Percentiles rank a stretch among this genome's conserved stretches.
Conservation (phyloP, 192 early-diverging fungal genomes). For the Coemansia sp. region DNA sequence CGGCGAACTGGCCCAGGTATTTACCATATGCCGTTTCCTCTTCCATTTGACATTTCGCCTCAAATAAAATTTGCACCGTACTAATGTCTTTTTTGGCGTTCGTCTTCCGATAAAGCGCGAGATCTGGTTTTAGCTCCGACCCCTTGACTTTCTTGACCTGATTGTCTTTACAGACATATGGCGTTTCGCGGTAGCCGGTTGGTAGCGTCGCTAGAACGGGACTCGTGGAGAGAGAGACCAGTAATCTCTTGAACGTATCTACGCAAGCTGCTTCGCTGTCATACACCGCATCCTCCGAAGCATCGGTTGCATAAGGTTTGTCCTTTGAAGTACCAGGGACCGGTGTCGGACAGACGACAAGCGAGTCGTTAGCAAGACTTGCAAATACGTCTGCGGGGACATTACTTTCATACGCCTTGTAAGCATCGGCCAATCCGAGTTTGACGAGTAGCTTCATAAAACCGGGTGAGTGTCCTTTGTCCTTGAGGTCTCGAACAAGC, state of each 20-base stretch:
- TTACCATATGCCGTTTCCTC: background rate
- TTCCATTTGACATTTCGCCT: background rate
- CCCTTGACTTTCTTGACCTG: background rate
- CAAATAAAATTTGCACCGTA: background rate
- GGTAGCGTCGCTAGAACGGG: background rate
- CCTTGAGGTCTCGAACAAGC: background rate
- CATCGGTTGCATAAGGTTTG: background rate
- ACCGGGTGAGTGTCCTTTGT: background rate
- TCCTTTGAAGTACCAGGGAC: background rate
- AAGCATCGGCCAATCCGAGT: background rate
- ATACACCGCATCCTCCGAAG: too few species aligned
- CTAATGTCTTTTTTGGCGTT: background rate
- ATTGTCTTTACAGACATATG: background rate
- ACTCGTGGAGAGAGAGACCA: background rate
- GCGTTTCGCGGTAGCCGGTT: background rate
- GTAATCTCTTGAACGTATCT: background rate
- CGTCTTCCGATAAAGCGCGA: background rate
- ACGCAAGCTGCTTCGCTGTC: background rate
- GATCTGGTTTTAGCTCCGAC: background rate
- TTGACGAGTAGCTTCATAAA: background rate
- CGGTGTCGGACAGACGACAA: background rate
- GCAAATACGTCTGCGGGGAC: background rate
- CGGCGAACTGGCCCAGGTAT: constrained; percentile 11
- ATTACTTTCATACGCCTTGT: background rate
- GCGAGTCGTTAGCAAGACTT: background rate